A percentile compares a stretch with the other conserved stretches of the same genome.
Conservation (phyloP, 73 alveolate species). For the Paraurostyla sp. region DNA sequence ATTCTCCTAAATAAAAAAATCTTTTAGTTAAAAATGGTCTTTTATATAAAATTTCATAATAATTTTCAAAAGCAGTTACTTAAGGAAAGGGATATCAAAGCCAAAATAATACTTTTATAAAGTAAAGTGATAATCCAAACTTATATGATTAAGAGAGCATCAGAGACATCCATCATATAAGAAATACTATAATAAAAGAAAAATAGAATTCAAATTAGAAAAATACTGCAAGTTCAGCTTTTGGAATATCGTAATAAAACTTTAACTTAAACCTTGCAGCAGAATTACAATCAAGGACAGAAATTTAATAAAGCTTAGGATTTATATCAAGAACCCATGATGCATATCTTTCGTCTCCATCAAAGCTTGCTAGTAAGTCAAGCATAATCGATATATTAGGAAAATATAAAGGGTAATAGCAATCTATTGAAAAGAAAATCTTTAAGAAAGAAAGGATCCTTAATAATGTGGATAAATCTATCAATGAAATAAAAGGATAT, state of each 20-base stretch:
- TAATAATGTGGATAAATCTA: neutral
- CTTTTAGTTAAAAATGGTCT: neutral
- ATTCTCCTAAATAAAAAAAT: too few relatives aligned
- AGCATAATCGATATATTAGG: too few relatives aligned
- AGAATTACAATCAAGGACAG: too few relatives aligned
- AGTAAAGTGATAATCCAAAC: too few relatives aligned
- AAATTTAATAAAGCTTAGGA: too few relatives aligned
- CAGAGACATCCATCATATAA: neutral
- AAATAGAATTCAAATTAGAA: neutral
- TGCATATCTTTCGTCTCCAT: too few relatives aligned
- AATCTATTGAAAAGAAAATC: constrained; percentile 1
- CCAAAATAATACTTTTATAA: too few relatives aligned
- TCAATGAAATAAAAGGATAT: neutral
- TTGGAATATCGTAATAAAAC: too few relatives aligned
- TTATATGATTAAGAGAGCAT: neutral
- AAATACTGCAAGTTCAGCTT: too few relatives aligned
- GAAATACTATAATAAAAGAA: neutral
- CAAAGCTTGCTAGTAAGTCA: too few relatives aligned
- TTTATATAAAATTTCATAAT: neutral
- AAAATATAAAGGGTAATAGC: neutral
- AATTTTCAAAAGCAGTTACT: neutral
- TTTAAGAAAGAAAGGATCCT: neutral
- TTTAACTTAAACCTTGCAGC: too few relatives aligned
- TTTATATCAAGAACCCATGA: too few relatives aligned
- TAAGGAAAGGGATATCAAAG: neutral